Evolutionary conservation across 2,329 filamentous ascomycete genomes (phyloP).

Genomic region (Passalora sequoiae): DNA sequence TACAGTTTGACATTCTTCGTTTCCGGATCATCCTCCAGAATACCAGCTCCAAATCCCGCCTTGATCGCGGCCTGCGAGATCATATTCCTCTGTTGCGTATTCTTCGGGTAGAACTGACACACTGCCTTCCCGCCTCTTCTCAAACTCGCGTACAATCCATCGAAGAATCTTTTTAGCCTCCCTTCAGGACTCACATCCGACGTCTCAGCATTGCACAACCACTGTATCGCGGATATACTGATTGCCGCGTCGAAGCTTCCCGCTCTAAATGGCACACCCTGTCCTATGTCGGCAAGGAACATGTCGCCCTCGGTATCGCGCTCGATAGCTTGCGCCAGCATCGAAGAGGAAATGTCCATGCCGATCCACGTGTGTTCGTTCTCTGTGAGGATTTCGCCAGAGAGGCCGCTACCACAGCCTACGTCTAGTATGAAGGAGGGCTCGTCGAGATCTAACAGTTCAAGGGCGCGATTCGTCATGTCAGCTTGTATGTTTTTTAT

Average conservation of each 20-base stretch:
- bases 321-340: conserved; percentile 92
- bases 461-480: conserved; percentile 90
- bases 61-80: conserved; percentile 85
- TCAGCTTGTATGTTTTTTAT: conserved; percentile 92
- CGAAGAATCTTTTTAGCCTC: conserved; percentile 79
- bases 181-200: conserved; percentile 77
- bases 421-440: conserved; percentile 91
- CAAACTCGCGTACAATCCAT: conserved; percentile 80
- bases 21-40: conserved; percentile 90
- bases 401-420: conserved; percentile 93
- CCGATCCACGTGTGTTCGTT: conserved; percentile 90
- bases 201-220: conserved; percentile 93
- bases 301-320: conserved; percentile 89
- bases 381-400: conserved; percentile 82
- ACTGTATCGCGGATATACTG: conserved; percentile 93
- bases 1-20: conserved; percentile 98
- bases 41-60: conserved; percentile 89
- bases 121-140: conserved; percentile 82
- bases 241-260: conserved; percentile 94
- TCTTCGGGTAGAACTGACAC: conserved; percentile 97
- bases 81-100: conserved; percentile 85
- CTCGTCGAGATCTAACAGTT: conserved; percentile 73
- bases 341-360: conserved; percentile 91
- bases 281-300: conserved; percentile 90
- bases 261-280: conserved; percentile 87